Evolutionary conservation across 805 yeast genomes (phyloP).

Genomic region (Kodamaea fukazawae): DNA sequence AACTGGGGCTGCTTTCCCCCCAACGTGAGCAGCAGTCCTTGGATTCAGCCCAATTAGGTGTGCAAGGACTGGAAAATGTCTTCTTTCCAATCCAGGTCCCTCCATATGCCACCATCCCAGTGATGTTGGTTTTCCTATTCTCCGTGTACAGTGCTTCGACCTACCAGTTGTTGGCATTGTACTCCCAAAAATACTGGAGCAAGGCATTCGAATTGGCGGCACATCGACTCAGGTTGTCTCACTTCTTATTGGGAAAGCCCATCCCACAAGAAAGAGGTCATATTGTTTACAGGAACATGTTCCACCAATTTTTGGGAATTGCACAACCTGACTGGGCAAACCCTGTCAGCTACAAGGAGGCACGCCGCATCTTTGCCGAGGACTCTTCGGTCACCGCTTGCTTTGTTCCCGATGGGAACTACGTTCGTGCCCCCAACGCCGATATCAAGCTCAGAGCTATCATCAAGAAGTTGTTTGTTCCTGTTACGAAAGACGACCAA

Average conservation of each 20-base stretch:
- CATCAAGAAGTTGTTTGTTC: constrained; percentile 67
- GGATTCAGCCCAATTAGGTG: no score
- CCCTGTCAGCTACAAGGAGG: constrained; percentile 53
- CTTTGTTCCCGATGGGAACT: constrained; percentile 77
- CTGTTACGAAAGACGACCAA: constrained; percentile 77
- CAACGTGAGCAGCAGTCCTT: no score
- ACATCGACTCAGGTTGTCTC: constrained; percentile 64
- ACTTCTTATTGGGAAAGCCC: constrained; percentile 70
- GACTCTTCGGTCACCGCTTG: constrained; percentile 47
- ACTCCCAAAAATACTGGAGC: constrained; percentile 58
- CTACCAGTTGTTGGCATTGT: constrained; percentile 11
- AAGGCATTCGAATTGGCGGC: constrained; percentile 55
- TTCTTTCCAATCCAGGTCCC: constrained; percentile 28
- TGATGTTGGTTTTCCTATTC: no score
- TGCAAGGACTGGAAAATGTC: constrained; percentile 13
- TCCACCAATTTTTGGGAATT: constrained; percentile 42
- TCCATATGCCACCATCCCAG: background rate
- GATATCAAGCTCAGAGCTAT: constrained; percentile 71
- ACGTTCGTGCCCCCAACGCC: constrained; percentile 81
- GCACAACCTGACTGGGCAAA: constrained; percentile 51
- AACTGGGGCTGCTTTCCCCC: constrained; percentile 11
- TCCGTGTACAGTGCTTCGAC: no score
- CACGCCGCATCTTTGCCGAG: constrained; percentile 41
- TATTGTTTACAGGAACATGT: constrained; percentile 50
- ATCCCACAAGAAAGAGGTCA: constrained; percentile 69